These are phyloP conservation scores for Kwoniella europaea DNA, from an alignment of 768 basidiomycete species.

Conservation along the genomic window DNA sequence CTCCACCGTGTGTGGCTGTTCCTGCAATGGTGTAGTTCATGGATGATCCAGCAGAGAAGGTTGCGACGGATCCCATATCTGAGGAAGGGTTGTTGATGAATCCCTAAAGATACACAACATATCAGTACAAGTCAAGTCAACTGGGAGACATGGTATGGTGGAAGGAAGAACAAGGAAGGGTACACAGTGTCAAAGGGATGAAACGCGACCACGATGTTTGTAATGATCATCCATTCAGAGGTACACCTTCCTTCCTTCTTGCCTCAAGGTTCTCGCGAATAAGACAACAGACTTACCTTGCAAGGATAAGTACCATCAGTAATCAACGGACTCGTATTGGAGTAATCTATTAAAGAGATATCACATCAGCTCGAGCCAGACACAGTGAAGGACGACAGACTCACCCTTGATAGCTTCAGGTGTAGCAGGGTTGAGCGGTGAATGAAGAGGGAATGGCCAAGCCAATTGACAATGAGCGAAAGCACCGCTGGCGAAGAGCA, in stretches of 20 bases:
- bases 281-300: slow-evolving; percentile 47
- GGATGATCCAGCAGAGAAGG: slow-evolving; percentile 53
- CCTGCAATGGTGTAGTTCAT: slow-evolving; percentile 51
- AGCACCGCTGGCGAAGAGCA: slow-evolving; percentile 25
- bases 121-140: background rate
- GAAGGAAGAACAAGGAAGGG: background rate
- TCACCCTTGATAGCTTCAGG: slow-evolving; percentile 34
- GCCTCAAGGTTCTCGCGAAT: background rate
- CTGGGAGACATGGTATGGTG: background rate
- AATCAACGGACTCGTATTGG: slow-evolving; percentile 54
- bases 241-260: background rate
- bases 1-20: slow-evolving; percentile 58
- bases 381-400: slow-evolving; percentile 5
- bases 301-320: slow-evolving; percentile 58
- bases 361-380: slow-evolving; percentile 5
- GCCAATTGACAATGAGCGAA: slow-evolving; percentile 42
- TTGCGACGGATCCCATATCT: slow-evolving; percentile 49
- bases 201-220: background rate
- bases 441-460: slow-evolving; percentile 39
- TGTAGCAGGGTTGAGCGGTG: slow-evolving; percentile 29
- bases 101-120: slow-evolving; percentile 24
- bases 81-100: slow-evolving; percentile 44
- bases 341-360: slow-evolving; percentile 54
- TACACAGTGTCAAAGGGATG: background rate
- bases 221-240: background rate